Base-by-base conservation (phyloP, 306 rosid genomes). In the Begonia peltatifolia region DNA sequence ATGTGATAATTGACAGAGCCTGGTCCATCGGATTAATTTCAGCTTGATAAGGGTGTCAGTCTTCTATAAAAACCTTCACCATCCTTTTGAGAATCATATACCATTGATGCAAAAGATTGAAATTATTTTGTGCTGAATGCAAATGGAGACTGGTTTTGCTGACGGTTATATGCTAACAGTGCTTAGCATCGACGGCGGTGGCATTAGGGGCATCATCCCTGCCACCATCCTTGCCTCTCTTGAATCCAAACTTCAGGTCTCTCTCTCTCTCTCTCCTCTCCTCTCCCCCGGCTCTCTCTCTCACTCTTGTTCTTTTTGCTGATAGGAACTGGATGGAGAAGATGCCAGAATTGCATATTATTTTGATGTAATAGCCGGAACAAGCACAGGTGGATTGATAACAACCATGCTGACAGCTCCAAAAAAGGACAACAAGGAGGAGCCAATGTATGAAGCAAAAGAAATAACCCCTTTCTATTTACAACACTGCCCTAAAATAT, bases 181-280 rank as follows among this genome's bases (percentile, higher is more conserved):
- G 16, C 18, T 73, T 41, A 68, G 70, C 54, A 63, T 73, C 12
- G 78, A 73, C 13, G 78, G 78, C 36, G 78, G 78, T 9, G 74
- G 78, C 43, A 52, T 73, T 22, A 55, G 63, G 46, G 74, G 74
- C 47, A 68, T 73, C 16, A 73, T 73, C 58, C 74, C 78, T 6
- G 60, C 53, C 41, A 60, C 54, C 11, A 25, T 73, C 42, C 48
- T 57, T 1, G 70, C 46, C 44, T 73, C 60, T 52, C 70, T 68
- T 15, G 74, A 73, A 51, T 67, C 74, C 8, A 63, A 73, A 35
- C 78, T 73, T 64, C 74, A 68, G 74, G 78, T 73, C 48, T 1
- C 14, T 30, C 38, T 30, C 38, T 30, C 9, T 30, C 38, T 30
- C 38, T 30, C 38, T 30, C 38, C 38, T 30, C 23, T 20, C 23